A percentile compares a stretch with the other conserved stretches of the same genome.
These are phyloP conservation scores for Diutina rugosa DNA, from an alignment of 1,139 yeast genomes.

Conservation along the genomic window DNA sequence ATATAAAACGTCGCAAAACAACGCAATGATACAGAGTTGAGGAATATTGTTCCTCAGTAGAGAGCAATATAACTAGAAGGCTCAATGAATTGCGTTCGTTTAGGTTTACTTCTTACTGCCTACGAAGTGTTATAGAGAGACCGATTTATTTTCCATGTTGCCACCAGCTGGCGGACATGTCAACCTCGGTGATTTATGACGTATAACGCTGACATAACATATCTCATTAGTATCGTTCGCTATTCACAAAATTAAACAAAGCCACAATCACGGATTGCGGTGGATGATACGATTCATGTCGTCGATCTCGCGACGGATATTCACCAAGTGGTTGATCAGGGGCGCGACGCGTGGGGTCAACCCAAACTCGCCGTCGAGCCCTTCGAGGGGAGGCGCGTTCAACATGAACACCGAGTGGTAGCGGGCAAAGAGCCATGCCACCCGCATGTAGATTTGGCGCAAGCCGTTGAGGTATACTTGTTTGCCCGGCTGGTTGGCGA, in stretches of 20 bases:
- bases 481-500: conserved; percentile 1
- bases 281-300: background rate
- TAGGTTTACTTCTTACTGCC: no score
- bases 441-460: background rate
- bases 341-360: background rate
- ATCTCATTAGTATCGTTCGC: background rate
- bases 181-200: no score
- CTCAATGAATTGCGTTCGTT: no score
- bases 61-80: no score
- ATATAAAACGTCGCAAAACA: no score
- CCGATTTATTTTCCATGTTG: no score
- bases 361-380: background rate
- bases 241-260: background rate
- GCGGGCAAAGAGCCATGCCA: background rate
- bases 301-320: background rate
- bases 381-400: background rate
- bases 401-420: background rate
- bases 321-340: background rate
- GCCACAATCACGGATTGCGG: background rate
- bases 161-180: no score
- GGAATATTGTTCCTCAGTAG: no score
- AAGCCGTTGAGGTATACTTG: background rate
- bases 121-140: no score
- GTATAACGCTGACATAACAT: no score
- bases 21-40: no score